phyloP scores from a whole-genome alignment of 2,329 filamentous ascomycete species.

The Aplosporella prunicola region DNA sequence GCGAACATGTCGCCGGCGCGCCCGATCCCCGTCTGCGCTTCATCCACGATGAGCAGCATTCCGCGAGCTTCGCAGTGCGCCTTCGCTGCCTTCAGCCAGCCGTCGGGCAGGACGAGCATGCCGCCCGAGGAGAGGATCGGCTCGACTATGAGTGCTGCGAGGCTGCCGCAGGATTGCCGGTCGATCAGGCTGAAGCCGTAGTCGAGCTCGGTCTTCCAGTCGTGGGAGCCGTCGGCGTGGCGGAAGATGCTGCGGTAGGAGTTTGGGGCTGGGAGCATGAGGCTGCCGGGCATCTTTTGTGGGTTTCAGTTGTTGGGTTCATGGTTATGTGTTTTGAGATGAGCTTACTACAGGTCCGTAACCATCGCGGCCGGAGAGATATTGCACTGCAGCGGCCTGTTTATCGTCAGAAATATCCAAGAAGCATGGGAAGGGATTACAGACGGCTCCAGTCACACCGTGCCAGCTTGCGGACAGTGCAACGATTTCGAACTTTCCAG shows the following conservation, averaged over 20 bases:
- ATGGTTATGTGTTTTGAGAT: not conserved
- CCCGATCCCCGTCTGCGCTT: conserved; percentile 29
- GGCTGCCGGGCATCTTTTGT: conserved; percentile 44
- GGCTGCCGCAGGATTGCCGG: conserved; percentile 48
- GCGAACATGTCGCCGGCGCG: conserved; percentile 23
- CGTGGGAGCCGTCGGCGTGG: conserved; percentile 49
- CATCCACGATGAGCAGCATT: conserved; percentile 30
- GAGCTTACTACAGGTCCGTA: conserved; percentile 27
- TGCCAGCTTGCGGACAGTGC: conserved; percentile 52
- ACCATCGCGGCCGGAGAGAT: conserved; percentile 43
- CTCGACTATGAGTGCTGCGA: conserved; percentile 55
- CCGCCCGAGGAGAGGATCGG: conserved; percentile 51
- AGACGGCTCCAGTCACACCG: conserved; percentile 44
- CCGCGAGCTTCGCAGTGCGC: conserved; percentile 25
- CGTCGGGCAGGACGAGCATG: conserved; percentile 49
- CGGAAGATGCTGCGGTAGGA: conserved; percentile 54
- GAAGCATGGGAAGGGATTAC: too few species aligned
- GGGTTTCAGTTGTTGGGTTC: not conserved
- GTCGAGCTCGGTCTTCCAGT: conserved; percentile 56
- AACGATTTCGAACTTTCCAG: conserved; percentile 56
- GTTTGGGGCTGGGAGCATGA: conserved; percentile 51
- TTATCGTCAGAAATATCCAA: too few species aligned
- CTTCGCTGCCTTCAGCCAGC: conserved; percentile 50
- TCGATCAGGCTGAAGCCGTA: conserved; percentile 55
- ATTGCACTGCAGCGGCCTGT: conserved; percentile 26